Base-by-base conservation (phyloP, 176 grass and related monocot genomes). In the Aegilops bicornis region DNA sequence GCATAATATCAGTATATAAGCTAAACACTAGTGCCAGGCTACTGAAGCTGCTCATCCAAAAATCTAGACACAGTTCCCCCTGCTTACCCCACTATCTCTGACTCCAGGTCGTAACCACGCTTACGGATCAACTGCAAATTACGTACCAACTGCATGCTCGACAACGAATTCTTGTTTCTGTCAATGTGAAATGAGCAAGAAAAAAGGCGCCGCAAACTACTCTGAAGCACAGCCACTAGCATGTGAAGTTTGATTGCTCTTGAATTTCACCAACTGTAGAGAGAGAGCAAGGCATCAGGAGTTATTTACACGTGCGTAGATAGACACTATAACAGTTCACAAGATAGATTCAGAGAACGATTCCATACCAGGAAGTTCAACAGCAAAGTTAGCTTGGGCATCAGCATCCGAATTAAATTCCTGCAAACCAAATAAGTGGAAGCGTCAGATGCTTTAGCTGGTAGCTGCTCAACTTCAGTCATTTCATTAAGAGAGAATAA, bases 241-340 rank as follows among this genome's bases (percentile, higher is more conserved):
- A 69, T 8, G 36, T 15, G 3, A 83, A 86, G 64, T 83, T 86
- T 25, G 65, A 82, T 40, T 72, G 88, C 84, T 89, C 87, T 84
- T 89, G 87, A 65, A 84, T 62, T 84, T 89, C 78, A 71, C 84
- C 88, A 50, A 69, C 88, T 90, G 88, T 48, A 50, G 29, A 76
- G 27, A 76, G 27, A 76, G 27, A 69, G 8, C 7, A 90, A 82
- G 62, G 22, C 25, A 69, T 63, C 88, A 90, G 64, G 64, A 50
- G 32, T n/a, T 54, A 54, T 58, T 58, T 22, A 59, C 56, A 8
- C 7, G 19, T 43, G 35, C 15, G 24, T 12, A 58, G 5, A 33
- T 19, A 58, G 5, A 22, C 2, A 77, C 36, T 86, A 29, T 20
- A 85, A 20, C 37, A 27, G 24, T 43, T 60, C 5, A 43, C n/a